Evolutionary conservation across 2,329 filamentous ascomycete species (phyloP).

Genomic region (Claviceps arundinis): DNA sequence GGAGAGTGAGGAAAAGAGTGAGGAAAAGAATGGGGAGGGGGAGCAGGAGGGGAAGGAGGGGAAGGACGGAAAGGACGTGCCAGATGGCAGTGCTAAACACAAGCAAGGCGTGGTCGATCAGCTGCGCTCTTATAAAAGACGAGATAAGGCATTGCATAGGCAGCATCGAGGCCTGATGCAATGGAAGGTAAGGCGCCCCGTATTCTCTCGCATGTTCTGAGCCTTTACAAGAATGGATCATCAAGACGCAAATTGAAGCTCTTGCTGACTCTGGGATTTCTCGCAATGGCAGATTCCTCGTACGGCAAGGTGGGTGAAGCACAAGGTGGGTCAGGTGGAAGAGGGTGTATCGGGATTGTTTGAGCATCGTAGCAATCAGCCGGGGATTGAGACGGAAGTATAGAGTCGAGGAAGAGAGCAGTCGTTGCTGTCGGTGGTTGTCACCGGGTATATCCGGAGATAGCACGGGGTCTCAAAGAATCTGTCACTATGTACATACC

Average conservation of each 20-base stretch:
- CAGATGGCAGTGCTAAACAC: constrained; percentile 24
- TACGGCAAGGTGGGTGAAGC: constrained; percentile 35
- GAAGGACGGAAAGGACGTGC: constrained; percentile 23
- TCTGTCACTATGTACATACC: too few relatives aligned
- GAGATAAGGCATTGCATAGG: constrained; percentile 47
- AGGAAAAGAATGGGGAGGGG: constrained; percentile 25
- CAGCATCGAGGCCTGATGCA: constrained; percentile 62
- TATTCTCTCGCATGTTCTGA: background rate
- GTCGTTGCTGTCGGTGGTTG: background rate
- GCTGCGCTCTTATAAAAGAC: constrained; percentile 45
- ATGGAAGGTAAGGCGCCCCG: constrained; percentile 33
- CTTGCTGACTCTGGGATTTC: too few relatives aligned
- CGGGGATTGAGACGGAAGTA: constrained; percentile 56
- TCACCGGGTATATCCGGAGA: too few relatives aligned
- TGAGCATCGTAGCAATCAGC: constrained; percentile 43
- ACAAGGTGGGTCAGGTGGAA: constrained; percentile 43
- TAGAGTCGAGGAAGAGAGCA: constrained; percentile 20
- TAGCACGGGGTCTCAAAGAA: too few relatives aligned
- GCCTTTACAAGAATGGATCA: too few relatives aligned
- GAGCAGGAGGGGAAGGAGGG: constrained; percentile 11
- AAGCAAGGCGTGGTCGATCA: constrained; percentile 34
- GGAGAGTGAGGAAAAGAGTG: constrained; percentile 14
- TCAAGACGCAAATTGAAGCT: too few relatives aligned
- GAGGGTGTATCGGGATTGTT: constrained; percentile 45
- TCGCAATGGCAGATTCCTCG: constrained; percentile 21